phyloP scores from a whole-genome alignment of 306 rosid genomes.

The Castanospermum australe region DNA sequence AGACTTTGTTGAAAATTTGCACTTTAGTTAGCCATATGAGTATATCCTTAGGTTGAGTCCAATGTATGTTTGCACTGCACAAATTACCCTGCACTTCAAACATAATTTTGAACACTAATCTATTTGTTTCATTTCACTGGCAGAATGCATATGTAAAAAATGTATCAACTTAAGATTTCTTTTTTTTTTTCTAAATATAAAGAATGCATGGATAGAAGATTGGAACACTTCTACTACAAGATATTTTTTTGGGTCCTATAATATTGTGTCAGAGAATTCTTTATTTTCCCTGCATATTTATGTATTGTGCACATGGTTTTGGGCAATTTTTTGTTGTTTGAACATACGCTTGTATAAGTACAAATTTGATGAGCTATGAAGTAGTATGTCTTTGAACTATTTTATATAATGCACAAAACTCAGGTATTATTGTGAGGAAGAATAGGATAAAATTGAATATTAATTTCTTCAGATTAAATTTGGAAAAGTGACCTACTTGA shows the following conservation, averaged over 20 bases:
- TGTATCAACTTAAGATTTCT: background rate
- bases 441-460: background rate
- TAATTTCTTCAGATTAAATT: background rate
- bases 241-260: background rate
- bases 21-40: background rate
- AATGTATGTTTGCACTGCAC: background rate
- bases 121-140: background rate
- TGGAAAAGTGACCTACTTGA: background rate
- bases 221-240: background rate
- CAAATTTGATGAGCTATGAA: background rate
- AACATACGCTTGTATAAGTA: background rate
- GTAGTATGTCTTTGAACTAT: background rate
- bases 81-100: background rate
- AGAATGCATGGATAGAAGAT: background rate
- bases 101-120: background rate
- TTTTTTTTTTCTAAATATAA: background rate
- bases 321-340: constrained; percentile 4
- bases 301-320: background rate
- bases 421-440: background rate
- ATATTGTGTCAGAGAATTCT: background rate
- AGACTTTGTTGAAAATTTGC: background rate
- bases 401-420: background rate
- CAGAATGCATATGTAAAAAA: background rate
- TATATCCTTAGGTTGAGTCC: background rate
- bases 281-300: background rate